Evolutionary conservation across 768 basidiomycete species (phyloP), one percentile per base, ranked within the genome.

Genomic region (Termitomyces sp.): DNA sequence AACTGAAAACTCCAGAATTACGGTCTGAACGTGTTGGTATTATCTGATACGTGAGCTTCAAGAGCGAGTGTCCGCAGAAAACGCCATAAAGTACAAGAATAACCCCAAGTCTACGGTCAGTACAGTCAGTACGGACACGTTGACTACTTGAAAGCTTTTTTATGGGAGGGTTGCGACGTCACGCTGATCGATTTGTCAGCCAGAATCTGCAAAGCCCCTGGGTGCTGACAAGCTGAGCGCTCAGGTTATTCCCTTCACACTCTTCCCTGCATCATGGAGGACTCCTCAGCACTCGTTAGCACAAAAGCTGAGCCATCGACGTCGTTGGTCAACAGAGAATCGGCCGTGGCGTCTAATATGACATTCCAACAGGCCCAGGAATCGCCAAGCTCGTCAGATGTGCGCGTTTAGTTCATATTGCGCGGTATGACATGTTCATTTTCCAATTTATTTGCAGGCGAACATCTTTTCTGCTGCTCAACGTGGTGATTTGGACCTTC

Each of bases 401-500:
- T 78, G 64, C 69, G 22, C 22, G 31, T 51, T 37, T 57, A 44
- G 39, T 31, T 31, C 22, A 47, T 49, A 36, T 34, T 51, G 20
- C 47, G 28, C 28, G 39, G 31, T 54, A 41, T 41, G 24, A 54
- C 29, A 13, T 20, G 54, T 24, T 54, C 18, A 39, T 51, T 31
- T 33, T 56, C 39, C 50, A 12, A 46, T 6, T 51, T 12, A 16
- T 29, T 28, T 29, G n/a, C 7, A 87, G 84, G 70, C 72, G 20
- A 86, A 80, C 57, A 87, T 97, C 31, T 92, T 96, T 65, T 77
- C 89, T 12, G 89, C 94, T 8, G 87, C 94, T 0, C 95, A 97
- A 67, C 79, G 92, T 52, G 95, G 95, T 10, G 94, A 96, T 65
- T 77, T 93, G 7, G 68, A 71, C 9, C 72, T 81, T 42, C 72